phyloP scores from a whole-genome alignment of 2,329 filamentous ascomycete genomes.

The Colletotrichum noveboracense region DNA sequence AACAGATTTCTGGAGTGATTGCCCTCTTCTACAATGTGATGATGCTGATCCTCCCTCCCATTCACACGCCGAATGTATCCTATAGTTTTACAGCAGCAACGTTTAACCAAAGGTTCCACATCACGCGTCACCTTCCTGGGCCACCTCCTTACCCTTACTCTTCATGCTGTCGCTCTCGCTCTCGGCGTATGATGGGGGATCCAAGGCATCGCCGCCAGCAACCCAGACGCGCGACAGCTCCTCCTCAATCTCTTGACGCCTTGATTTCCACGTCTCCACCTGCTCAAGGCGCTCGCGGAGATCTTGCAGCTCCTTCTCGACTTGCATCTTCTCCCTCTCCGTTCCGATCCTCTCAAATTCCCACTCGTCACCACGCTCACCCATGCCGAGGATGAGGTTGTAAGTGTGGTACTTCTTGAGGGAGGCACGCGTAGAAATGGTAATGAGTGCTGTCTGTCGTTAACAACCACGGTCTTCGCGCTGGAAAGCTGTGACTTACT shows the following conservation, averaged over 20 bases:
- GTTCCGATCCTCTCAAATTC: constrained; percentile 94
- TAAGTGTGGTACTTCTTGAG: constrained; percentile 96
- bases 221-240: constrained; percentile 75
- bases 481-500: constrained; percentile 62
- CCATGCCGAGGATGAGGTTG: constrained; percentile 84
- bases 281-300: constrained; percentile 79
- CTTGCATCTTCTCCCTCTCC: constrained; percentile 88
- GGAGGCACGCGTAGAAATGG: constrained; percentile 91
- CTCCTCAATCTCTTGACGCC: constrained; percentile 79
- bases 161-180: constrained; percentile 19
- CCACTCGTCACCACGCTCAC: constrained; percentile 85
- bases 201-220: constrained; percentile 53
- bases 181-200: constrained; percentile 51
- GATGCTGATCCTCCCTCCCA: neutral
- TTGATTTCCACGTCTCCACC: constrained; percentile 83
- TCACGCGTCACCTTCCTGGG: constrained; percentile 11
- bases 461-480: constrained; percentile 2
- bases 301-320: constrained; percentile 89
- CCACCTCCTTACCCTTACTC: constrained; percentile 13
- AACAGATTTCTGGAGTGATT: neutral
- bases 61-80: neutral
- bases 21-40: neutral
- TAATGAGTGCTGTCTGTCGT: constrained; percentile 75
- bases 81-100: neutral
- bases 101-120: neutral